These are phyloP conservation scores for Suillus occidentalis DNA, from an alignment of 768 basidiomycete species.

Conservation along the genomic window DNA sequence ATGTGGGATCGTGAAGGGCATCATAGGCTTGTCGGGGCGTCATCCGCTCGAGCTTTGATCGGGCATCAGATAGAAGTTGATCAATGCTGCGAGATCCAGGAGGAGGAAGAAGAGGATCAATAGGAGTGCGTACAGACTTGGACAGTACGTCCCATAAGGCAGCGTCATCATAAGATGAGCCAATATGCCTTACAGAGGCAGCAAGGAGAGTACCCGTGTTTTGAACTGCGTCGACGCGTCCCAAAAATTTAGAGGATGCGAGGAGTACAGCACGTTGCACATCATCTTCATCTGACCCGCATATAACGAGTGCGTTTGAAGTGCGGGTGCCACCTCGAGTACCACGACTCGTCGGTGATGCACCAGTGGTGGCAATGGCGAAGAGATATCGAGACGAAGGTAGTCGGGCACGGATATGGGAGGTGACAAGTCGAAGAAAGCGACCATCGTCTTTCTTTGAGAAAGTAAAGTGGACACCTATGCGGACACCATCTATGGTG, in stretches of 20 bases:
- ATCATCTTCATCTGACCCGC: conserved; percentile 52
- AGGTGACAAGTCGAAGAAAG: conserved; percentile 58
- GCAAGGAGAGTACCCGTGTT: conserved; percentile 38
- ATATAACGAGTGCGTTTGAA: conserved; percentile 54
- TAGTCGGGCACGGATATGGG: conserved; percentile 43
- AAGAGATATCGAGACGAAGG: conserved; percentile 49
- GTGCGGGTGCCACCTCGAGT: conserved; percentile 8
- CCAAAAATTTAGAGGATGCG: conserved; percentile 67
- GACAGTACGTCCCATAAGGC: conserved; percentile 72
- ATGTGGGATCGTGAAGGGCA: conserved; percentile 53
- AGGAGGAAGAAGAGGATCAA: conserved; percentile 63
- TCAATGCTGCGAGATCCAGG: conserved; percentile 62
- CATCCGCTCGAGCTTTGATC: conserved; percentile 65
- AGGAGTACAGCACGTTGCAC: conserved; percentile 70
- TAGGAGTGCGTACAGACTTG: conserved; percentile 57
- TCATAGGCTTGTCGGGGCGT: conserved; percentile 58
- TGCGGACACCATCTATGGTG: conserved; percentile 50
- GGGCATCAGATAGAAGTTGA: conserved; percentile 55
- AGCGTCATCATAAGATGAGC: conserved; percentile 58
- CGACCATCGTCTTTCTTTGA: conserved; percentile 54
- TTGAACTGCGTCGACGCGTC: conserved; percentile 45
- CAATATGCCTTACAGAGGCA: conserved; percentile 53
- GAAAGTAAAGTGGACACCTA: conserved; percentile 62
- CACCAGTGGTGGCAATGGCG: conserved; percentile 51
- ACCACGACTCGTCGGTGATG: conserved; percentile 23